Evolutionary conservation across 2,329 filamentous ascomycete genomes (phyloP), one percentile per base, ranked within the genome.

Genomic region (Fusarium mundagurra): DNA sequence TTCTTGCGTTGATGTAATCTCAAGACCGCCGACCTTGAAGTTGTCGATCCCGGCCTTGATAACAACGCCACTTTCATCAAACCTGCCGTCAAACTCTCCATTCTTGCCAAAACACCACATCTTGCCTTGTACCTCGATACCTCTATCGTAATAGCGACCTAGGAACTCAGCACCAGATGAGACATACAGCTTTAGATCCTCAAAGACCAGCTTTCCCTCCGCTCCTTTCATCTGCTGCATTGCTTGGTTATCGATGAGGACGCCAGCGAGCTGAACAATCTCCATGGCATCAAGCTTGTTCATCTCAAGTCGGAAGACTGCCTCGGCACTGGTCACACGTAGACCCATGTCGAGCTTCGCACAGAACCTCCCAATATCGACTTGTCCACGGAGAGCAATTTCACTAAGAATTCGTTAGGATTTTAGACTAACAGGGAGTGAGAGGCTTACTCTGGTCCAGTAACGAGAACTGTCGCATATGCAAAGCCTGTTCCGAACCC

Each of bases 361-460:
- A 13, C 43, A 1, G 17, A 27, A 45, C 8, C 6, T 45, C 6
- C 43, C 43, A 13, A 45, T 45, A 2, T 45, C 24, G 0, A 45
- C 43, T 24, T 45, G 43, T 45, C 43, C 43, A 8, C 43, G 43
- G n/a, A 45, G 17, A 45, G 24, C 24, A 8, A 45, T 27, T 8
- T 45, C 43, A 20, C 43, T 45, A 17, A 13, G 1, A 0, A 27
- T 9, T 45, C 5, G 11, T 45, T 27, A 45, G n/a, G 0, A 18
- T 5, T 3, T 3, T 44, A 10, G 14, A 17, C 14, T 17, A 3
- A 17, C 13, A 44, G 0, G 7, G 3, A 7, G n/a, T 9, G 7
- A 4, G 43, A 27, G n/a, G 1, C 43, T 18, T 45, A 45, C 43
- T 45, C 43, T 45, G 24, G 43, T 45, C 43, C 43, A 20, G 24